These are phyloP conservation scores for Cutaneotrichosporon sp. DNA, from an alignment of 1,284 basidiomycete species.

Conservation along the genomic window DNA sequence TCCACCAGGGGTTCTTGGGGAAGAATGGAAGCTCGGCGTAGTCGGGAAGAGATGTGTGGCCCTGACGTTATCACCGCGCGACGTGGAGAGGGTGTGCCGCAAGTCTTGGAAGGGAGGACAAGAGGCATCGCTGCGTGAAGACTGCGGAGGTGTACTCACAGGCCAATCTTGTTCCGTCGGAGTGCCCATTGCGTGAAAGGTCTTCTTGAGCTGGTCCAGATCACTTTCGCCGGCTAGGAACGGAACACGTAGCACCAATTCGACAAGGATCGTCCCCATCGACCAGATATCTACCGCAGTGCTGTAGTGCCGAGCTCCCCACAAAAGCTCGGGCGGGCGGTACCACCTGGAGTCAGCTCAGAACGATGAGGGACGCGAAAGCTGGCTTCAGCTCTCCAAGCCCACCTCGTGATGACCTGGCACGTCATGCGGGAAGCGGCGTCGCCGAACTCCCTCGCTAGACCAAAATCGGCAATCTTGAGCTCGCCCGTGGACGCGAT, in stretches of 20 bases:
- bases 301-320: conserved; percentile 93
- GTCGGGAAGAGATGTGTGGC: conserved; percentile 82
- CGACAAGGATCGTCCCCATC: conserved; percentile 98
- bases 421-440: conserved; percentile 94
- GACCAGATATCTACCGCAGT: conserved; percentile 99
- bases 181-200: conserved; percentile 88
- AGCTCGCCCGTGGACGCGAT: conserved; percentile 85
- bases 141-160: conserved; percentile 50
- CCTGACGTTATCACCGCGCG: conserved; percentile 52
- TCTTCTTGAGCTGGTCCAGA: conserved; percentile 92
- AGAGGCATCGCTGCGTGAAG: not conserved
- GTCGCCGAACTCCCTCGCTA: conserved; percentile 78
- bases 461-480: conserved; percentile 98
- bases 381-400: not conserved
- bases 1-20: conserved; percentile 59
- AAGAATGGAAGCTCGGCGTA: conserved; percentile 76
- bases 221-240: conserved; percentile 95
- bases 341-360: conserved; percentile 69
- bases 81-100: not conserved
- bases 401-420: conserved; percentile 90
- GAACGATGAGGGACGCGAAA: too few relatives aligned
- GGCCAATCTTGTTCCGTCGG: conserved; percentile 98
- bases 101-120: not conserved
- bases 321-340: conserved; percentile 91
- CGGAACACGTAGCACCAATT: conserved; percentile 71